Percentiles rank a stretch among this genome's conserved stretches.
These are phyloP conservation scores for Rubroshorea leprosula DNA, from an alignment of 345 rosid genomes.

Conservation along the genomic window DNA sequence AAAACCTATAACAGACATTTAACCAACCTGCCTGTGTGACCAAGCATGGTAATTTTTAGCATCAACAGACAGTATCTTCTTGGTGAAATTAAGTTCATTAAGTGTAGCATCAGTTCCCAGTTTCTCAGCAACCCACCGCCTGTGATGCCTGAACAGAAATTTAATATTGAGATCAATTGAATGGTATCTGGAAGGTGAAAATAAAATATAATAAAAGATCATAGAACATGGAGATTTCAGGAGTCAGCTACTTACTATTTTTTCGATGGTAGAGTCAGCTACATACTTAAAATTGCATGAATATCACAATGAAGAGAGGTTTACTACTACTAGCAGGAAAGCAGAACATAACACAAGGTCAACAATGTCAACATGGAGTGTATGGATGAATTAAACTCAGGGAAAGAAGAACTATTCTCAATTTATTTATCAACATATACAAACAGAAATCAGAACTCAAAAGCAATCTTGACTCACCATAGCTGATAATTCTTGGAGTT, in stretches of 20 bases:
- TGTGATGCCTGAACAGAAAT: slow-evolving; percentile 68
- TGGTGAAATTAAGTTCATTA: slow-evolving; percentile 65
- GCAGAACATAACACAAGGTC: too few species aligned
- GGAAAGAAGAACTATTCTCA: neutral
- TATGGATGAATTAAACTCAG: too few species aligned
- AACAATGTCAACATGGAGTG: too few species aligned
- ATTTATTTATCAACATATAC: neutral
- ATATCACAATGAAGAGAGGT: too few species aligned
- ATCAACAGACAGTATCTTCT: slow-evolving; percentile 53
- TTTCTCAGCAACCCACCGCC: slow-evolving; percentile 92
- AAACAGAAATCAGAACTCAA: neutral
- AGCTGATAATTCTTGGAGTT: slow-evolving; percentile 88
- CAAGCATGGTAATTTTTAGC: slow-evolving; percentile 92
- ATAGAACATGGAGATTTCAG: neutral
- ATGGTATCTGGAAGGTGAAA: neutral
- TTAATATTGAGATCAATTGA: neutral
- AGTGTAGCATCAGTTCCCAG: slow-evolving; percentile 54
- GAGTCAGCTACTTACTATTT: too few species aligned
- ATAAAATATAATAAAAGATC: neutral
- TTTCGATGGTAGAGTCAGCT: neutral
- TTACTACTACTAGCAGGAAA: too few species aligned
- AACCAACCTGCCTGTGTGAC: slow-evolving; percentile 93
- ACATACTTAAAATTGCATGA: too few species aligned
- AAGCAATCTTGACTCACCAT: slow-evolving; percentile 45
- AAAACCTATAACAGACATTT: neutral